Conservation (phyloP, 225 moss, liverwort and hornwort species). For the Pleurozium schreberi region DNA sequence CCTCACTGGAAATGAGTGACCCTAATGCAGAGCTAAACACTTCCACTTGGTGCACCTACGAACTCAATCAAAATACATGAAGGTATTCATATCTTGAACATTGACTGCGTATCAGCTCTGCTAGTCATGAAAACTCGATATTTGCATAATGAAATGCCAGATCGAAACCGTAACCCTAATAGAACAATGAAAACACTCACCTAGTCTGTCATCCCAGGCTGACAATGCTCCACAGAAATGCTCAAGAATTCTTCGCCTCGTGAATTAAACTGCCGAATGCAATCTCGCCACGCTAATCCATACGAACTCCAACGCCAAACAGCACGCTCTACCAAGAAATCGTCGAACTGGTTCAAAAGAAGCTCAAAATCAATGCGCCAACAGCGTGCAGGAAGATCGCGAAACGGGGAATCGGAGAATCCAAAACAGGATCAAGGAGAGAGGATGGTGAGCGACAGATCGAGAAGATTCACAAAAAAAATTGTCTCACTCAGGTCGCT, state of each 20-base stretch:
- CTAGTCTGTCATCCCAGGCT: conserved; percentile 2
- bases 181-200: not conserved
- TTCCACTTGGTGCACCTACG: not conserved
- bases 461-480: too few species aligned
- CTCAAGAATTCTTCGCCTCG: not conserved
- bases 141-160: not conserved
- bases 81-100: too few species aligned
- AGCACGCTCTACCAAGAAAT: not conserved
- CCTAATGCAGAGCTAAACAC: not conserved
- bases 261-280: not conserved
- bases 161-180: not conserved
- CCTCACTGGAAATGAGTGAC: not conserved
- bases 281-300: not conserved
- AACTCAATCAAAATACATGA: not conserved
- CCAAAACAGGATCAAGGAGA: not conserved
- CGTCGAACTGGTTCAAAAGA: not conserved
- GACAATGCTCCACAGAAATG: not conserved
- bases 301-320: not conserved
- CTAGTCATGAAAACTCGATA: not conserved
- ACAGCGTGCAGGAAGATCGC: not conserved
- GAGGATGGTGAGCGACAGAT: not conserved
- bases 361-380: not conserved
- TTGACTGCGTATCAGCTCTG: not conserved
- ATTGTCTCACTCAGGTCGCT: too few species aligned
- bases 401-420: not conserved